A percentile compares a stretch with the other conserved stretches of the same genome.
Evolutionary conservation across 352 stramenopile species (phyloP).

Genomic region (Phytophthora fragariae): DNA sequence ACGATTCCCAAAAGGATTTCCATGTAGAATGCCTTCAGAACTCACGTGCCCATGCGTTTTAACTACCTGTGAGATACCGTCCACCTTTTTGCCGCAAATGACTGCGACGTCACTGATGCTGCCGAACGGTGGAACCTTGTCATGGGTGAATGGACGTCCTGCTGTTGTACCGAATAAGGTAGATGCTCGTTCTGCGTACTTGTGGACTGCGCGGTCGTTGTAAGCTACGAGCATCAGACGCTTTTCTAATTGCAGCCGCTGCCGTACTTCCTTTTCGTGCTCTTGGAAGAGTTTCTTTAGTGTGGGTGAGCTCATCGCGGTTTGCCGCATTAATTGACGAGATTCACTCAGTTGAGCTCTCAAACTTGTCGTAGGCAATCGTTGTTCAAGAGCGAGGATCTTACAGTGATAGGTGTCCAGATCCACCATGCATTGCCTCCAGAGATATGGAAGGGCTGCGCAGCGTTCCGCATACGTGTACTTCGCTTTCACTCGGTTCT

Average conservation of each 20-base stretch:
- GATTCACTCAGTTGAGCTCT: conserved; percentile 37
- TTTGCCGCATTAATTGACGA: conserved; percentile 38
- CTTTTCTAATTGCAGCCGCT: conserved; percentile 70
- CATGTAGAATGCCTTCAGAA: conserved; percentile 60
- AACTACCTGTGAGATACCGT: conserved; percentile 67
- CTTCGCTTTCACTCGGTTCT: conserved; percentile 47
- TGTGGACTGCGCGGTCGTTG: conserved; percentile 69
- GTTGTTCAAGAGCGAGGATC: conserved; percentile 44
- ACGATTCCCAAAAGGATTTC: conserved; percentile 75
- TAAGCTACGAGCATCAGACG: conserved; percentile 80
- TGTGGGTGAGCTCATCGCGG: conserved; percentile 60
- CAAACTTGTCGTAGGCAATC: conserved; percentile 42
- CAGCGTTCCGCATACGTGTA: conserved; percentile 51
- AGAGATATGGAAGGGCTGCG: conserved; percentile 40
- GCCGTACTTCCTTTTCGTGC: conserved; percentile 66
- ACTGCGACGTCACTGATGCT: conserved; percentile 73
- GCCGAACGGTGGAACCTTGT: conserved; percentile 68
- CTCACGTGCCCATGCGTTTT: conserved; percentile 59
- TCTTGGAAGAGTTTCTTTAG: conserved; percentile 78
- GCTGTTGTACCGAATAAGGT: conserved; percentile 50
- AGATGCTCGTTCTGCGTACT: conserved; percentile 70
- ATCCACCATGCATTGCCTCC: conserved; percentile 52
- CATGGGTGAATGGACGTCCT: conserved; percentile 62
- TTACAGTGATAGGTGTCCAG: conserved; percentile 62
- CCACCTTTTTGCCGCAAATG: conserved; percentile 73